Conservation (phyloP, 1,139 yeast species). For the Geotrichum carabidarum region DNA sequence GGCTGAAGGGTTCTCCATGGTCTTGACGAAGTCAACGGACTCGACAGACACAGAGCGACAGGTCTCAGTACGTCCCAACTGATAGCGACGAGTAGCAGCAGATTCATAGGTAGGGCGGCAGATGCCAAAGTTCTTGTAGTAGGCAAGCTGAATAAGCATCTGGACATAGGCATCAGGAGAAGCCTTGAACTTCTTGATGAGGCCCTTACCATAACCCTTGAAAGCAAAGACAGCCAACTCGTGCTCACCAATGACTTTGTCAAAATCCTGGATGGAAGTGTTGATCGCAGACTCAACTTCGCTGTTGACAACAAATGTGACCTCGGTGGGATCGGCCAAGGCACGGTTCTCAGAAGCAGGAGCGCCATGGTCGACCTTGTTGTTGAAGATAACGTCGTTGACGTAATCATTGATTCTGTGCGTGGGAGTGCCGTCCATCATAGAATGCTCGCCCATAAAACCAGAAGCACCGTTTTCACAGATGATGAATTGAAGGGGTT, state of each 20-base stretch:
- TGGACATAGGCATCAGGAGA: constrained; percentile 80
- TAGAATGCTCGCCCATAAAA: constrained; percentile 92
- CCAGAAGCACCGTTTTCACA: constrained; percentile 85
- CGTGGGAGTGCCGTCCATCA: constrained; percentile 98
- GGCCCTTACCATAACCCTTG: constrained; percentile 50
- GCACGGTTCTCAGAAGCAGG: constrained; percentile 27
- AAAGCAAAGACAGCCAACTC: constrained; percentile 43
- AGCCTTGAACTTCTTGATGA: constrained; percentile 67
- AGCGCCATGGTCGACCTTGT: constrained; percentile 39
- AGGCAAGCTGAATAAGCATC: constrained; percentile 74
- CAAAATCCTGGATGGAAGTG: constrained; percentile 53
- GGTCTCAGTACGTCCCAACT: constrained; percentile 93
- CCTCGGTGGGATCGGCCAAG: constrained; percentile 38
- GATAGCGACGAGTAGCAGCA: constrained; percentile 86
- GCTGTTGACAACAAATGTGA: constrained; percentile 45
- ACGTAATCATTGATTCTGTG: constrained; percentile 79
- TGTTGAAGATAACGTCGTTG: constrained; percentile 50
- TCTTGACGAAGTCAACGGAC: constrained; percentile 64
- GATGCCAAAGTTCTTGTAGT: constrained; percentile 75
- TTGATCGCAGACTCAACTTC: constrained; percentile 49
- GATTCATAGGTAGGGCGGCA: constrained; percentile 92
- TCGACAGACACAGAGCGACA: constrained; percentile 83
- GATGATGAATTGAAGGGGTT: constrained; percentile 81
- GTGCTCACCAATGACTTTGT: constrained; percentile 42
- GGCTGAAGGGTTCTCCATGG: constrained; percentile 62